A percentile compares a stretch with the other conserved stretches of the same genome.
Evolutionary conservation across 495 filamentous ascomycete species (phyloP).

Genomic region (Friedmanniomyces endolithicus): DNA sequence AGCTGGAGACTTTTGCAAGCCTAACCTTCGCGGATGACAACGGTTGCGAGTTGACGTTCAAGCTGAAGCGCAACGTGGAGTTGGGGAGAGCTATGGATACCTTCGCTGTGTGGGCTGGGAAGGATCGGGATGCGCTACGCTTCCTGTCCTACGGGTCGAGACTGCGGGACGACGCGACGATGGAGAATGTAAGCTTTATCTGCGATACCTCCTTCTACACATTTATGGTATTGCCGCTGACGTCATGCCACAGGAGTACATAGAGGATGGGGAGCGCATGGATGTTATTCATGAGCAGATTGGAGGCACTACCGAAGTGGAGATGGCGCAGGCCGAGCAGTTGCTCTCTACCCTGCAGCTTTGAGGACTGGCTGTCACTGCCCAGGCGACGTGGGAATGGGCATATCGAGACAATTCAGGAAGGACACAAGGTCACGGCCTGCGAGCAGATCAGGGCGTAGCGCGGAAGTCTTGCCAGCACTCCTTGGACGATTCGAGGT

Average conservation of each 20-base stretch:
- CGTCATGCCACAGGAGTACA: background rate
- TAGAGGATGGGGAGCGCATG: conserved; percentile 10
- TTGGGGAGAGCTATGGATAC: conserved; percentile 12
- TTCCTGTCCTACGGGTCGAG: conserved; percentile 8
- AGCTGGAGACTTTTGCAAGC: too few relatives aligned
- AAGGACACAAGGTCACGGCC: too few relatives aligned
- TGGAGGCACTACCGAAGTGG: background rate
- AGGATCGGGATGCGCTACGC: background rate
- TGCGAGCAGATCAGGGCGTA: too few relatives aligned
- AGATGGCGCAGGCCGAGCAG: too few relatives aligned
- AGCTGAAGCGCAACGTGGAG: conserved; percentile 3
- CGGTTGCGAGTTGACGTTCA: conserved; percentile 1
- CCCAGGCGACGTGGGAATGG: too few relatives aligned
- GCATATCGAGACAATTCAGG: too few relatives aligned
- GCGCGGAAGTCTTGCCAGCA: too few relatives aligned
- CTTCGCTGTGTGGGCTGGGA: background rate
- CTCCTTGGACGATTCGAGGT: too few relatives aligned
- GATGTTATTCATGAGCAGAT: conserved; percentile 10
- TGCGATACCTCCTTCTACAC: too few relatives aligned
- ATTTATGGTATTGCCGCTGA: background rate
- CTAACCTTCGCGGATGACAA: background rate
- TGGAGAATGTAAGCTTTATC: background rate
- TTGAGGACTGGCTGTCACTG: too few relatives aligned
- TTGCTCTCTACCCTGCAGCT: too few relatives aligned
- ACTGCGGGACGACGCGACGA: background rate